phyloP scores from a whole-genome alignment of 352 stramenopile genomes.

The Globisporangium apiculatum region DNA sequence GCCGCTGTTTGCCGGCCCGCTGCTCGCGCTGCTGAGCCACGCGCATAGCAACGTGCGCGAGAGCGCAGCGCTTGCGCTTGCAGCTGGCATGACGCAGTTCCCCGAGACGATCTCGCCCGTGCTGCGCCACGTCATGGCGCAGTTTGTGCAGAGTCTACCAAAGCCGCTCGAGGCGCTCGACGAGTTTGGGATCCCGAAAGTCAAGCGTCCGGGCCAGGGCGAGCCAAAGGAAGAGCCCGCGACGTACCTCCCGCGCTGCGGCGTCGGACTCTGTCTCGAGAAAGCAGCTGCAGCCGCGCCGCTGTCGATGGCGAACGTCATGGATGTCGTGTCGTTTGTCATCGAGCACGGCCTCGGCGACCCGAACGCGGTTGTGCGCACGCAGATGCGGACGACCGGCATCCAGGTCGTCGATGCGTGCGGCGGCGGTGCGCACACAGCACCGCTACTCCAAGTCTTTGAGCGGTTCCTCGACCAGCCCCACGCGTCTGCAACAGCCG shows the following conservation, averaged over 20 bases:
- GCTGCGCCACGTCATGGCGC: constrained; percentile 58
- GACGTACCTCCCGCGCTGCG: constrained; percentile 59
- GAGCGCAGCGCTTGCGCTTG: constrained; percentile 68
- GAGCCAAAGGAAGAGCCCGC: constrained; percentile 49
- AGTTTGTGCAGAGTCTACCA: constrained; percentile 53
- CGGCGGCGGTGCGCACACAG: constrained; percentile 58
- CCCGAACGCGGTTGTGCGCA: constrained; percentile 58
- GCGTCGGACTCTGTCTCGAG: constrained; percentile 71
- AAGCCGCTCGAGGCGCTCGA: constrained; percentile 52
- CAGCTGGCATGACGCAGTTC: constrained; percentile 76
- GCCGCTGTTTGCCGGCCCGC: constrained; percentile 47
- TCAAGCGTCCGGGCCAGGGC: constrained; percentile 46
- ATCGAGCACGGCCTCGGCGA: constrained; percentile 75
- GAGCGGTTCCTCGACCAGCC: constrained; percentile 71
- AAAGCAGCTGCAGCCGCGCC: constrained; percentile 38
- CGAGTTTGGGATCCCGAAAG: constrained; percentile 64
- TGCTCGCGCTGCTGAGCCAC: constrained; percentile 78
- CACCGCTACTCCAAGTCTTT: constrained; percentile 60
- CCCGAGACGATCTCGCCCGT: constrained; percentile 60
- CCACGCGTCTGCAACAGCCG: constrained; percentile 27
- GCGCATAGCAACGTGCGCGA: constrained; percentile 64
- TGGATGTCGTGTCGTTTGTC: constrained; percentile 70
- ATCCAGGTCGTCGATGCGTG: constrained; percentile 72
- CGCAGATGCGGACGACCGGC: constrained; percentile 81
- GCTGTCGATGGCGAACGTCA: constrained; percentile 54